Conservation (phyloP, 2,329 filamentous ascomycete genomes). For the Fusarium napiforme region DNA sequence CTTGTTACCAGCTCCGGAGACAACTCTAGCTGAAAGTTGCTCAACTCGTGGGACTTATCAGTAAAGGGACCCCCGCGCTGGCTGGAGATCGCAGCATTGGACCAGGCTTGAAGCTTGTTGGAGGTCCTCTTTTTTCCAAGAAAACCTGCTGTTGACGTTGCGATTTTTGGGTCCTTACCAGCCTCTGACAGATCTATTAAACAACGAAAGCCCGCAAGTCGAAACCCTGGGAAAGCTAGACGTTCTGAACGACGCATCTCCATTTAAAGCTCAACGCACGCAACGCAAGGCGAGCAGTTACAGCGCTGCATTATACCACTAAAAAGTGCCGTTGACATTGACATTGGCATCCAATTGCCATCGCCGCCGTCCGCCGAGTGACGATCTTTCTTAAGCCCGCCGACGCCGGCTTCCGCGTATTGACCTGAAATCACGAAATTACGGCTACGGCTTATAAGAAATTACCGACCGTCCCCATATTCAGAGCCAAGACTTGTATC, state of each 20-base stretch:
- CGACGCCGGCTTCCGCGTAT: constrained; percentile 33
- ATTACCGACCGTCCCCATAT: constrained; percentile 29
- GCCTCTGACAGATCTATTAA: constrained; percentile 40
- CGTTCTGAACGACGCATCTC: constrained; percentile 16
- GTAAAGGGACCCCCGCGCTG: constrained; percentile 33
- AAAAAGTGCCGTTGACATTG: not conserved
- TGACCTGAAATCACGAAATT: constrained; percentile 3
- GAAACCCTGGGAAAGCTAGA: not conserved
- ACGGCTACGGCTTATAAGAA: constrained; percentile 17
- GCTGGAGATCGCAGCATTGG: constrained; percentile 26
- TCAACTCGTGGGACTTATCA: constrained; percentile 19
- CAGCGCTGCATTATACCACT: not conserved
- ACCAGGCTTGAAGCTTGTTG: constrained; percentile 38
- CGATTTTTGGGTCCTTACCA: constrained; percentile 31
- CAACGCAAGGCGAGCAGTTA: constrained; percentile 7
- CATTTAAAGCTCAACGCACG: constrained; percentile 13
- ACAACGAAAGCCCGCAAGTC: constrained; percentile 34
- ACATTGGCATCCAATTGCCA: constrained; percentile 3
- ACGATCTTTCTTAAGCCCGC: constrained; percentile 26
- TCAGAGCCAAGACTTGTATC: constrained; percentile 34
- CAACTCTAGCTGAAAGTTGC: constrained; percentile 9
- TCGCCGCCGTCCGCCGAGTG: constrained; percentile 25
- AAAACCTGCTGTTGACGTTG: constrained; percentile 42
- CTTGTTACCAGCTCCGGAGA: constrained; percentile 18
- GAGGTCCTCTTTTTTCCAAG: constrained; percentile 38